Evolutionary conservation across 1,139 yeast species (phyloP), one percentile per base, ranked within the genome.

Genomic region (Zhuliangozyma parablackwelliae): DNA sequence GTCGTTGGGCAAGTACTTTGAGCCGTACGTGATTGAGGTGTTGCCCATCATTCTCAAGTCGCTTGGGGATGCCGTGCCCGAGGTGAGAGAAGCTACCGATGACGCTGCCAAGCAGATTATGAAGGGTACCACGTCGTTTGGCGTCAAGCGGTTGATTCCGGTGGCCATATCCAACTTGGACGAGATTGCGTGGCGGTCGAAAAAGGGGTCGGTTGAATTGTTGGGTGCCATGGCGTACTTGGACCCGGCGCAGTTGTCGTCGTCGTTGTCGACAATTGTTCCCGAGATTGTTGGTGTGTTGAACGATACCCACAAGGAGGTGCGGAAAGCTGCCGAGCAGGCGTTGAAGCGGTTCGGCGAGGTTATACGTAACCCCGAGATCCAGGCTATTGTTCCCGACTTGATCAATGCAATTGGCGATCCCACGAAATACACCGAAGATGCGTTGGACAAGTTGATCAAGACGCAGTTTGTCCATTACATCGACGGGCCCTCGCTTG

Each of bases 201-300:
- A 92, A 63, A 88, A 90, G 62, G 98, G 97, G 10, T 88, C 97
- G 6, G 98, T 92, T 25, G 98, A 94, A 55, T 67, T 92, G 43
- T 72, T 92, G 35, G 98, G 99, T 61, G 82, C 96, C 23, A 94
- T 92, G 98, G 98, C 98, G 0, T 92, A 90, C 57, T 72, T 94
- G 47, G 97, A 92, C 53, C 98, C 98, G 6, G 75, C 94, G 2
- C 98, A 92, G 57, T 72, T 94, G 49, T 88, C 97, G 5, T 78
- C 90, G 0, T 88, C 96, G 1, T 70, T 92, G 50, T 86, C 96
- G 0, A 78, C 81, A 0, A 90, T 92, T 62, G 87, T 92, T 44
- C 99, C 99, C 2, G 96, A 90, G 56, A 88, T 92, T 62, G 98
- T 92, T 39, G 92, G 95, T 48, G 96, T 90, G 16, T 69, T 94